A percentile compares a stretch with the other conserved stretches of the same genome.
Conservation (phyloP, 805 yeast species). For the Metschnikowia hibisci region DNA sequence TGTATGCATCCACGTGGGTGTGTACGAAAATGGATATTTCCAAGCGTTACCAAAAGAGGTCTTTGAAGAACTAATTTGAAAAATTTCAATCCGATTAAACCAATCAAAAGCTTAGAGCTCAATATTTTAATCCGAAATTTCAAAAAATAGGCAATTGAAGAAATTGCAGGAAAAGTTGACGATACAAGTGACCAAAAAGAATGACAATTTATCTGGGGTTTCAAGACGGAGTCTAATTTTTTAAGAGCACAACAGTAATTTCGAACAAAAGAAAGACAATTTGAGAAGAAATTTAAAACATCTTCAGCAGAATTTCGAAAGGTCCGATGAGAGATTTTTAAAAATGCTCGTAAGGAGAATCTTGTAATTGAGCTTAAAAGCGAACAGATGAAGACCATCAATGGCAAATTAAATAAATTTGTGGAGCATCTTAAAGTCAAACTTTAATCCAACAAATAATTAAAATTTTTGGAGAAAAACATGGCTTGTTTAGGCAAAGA, state of each 20-base stretch:
- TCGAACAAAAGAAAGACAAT: slow-evolving; percentile 31
- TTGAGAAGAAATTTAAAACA: slow-evolving; percentile 31
- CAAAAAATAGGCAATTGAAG: slow-evolving; percentile 22
- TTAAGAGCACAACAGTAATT: slow-evolving; percentile 32
- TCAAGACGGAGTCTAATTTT: slow-evolving; percentile 18
- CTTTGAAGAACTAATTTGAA: too few relatives aligned
- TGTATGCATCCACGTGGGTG: too few relatives aligned
- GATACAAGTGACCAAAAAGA: slow-evolving; percentile 24
- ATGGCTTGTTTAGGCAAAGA: slow-evolving; percentile 50
- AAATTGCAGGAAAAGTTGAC: slow-evolving; percentile 26
- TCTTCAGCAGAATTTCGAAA: slow-evolving; percentile 25
- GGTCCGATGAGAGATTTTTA: slow-evolving; percentile 29
- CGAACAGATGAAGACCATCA: slow-evolving; percentile 54
- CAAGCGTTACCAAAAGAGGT: too few relatives aligned
- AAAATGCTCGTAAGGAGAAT: slow-evolving; percentile 44
- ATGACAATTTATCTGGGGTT: slow-evolving; percentile 20
- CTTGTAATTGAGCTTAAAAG: slow-evolving; percentile 63
- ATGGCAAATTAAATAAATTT: slow-evolving; percentile 46
- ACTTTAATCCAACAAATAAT: slow-evolving; percentile 48
- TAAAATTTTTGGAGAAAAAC: slow-evolving; percentile 58
- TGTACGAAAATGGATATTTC: too few relatives aligned
- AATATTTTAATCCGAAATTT: too few relatives aligned
- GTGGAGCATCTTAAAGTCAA: slow-evolving; percentile 46
- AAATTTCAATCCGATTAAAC: too few relatives aligned
- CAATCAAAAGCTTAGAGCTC: too few relatives aligned